phyloP scores from a whole-genome alignment of 1,139 yeast genomes.

The Diutina rugosa region DNA sequence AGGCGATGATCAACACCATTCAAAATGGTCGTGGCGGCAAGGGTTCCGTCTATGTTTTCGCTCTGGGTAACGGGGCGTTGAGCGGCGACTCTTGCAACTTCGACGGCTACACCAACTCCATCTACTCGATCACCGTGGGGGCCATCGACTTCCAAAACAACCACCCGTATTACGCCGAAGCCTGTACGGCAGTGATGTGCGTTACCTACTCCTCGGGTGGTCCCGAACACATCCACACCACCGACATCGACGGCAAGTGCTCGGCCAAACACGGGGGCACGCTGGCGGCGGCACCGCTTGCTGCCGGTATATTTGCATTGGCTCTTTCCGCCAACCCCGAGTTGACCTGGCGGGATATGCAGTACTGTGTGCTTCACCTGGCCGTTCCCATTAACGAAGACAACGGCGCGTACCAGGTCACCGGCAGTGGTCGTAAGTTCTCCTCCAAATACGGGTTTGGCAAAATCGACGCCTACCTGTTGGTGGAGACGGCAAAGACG shows the following conservation, averaged over 20 bases:
- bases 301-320: constrained; percentile 85
- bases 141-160: constrained; percentile 79
- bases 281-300: constrained; percentile 97
- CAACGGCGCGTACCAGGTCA: constrained; percentile 59
- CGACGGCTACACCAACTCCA: constrained; percentile 95
- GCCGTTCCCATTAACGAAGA: constrained; percentile 56
- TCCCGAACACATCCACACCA: constrained; percentile 81
- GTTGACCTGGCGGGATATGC: constrained; percentile 93
- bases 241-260: constrained; percentile 70
- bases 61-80: constrained; percentile 89
- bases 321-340: constrained; percentile 73
- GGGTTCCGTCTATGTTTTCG: constrained; percentile 90
- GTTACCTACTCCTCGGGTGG: constrained; percentile 91
- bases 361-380: constrained; percentile 64
- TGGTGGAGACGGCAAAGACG: constrained; percentile 61
- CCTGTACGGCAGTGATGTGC: constrained; percentile 93
- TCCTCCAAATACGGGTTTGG: constrained; percentile 93
- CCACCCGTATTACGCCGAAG: constrained; percentile 84
- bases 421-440: constrained; percentile 51
- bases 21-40: constrained; percentile 69
- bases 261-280: constrained; percentile 84
- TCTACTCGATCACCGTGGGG: constrained; percentile 89
- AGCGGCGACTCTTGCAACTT: constrained; percentile 85
- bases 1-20: constrained; percentile 78
- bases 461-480: constrained; percentile 66